Percentiles rank a stretch among this genome's conserved stretches.
phyloP scores from a whole-genome alignment of 2,329 filamentous ascomycete genomes.

The Alternaria sp. region DNA sequence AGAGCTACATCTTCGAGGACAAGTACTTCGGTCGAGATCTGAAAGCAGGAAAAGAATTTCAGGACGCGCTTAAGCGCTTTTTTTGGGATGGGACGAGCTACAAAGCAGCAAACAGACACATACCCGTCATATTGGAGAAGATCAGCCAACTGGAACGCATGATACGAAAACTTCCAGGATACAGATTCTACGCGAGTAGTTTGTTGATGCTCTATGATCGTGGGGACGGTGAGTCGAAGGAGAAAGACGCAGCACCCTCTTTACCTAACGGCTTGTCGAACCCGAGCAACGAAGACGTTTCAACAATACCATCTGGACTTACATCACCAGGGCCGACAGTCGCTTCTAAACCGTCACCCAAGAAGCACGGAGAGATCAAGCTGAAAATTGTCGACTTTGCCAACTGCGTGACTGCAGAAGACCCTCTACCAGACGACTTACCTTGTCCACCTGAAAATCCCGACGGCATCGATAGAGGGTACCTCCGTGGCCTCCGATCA shows the following conservation, averaged over 20 bases:
- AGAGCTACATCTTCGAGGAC: constrained; percentile 93
- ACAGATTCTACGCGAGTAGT: constrained; percentile 94
- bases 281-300: constrained; percentile 31
- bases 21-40: constrained; percentile 95
- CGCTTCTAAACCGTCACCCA: constrained; percentile 20
- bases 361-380: constrained; percentile 68
- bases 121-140: constrained; percentile 86
- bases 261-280: constrained; percentile 23
- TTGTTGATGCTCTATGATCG: constrained; percentile 96
- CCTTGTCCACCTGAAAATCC: constrained; percentile 84
- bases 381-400: constrained; percentile 99
- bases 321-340: constrained; percentile 27
- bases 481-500: constrained; percentile 82
- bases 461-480: constrained; percentile 83
- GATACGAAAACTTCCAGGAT: constrained; percentile 79
- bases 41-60: constrained; percentile 87
- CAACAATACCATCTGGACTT: constrained; percentile 35
- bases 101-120: constrained; percentile 81
- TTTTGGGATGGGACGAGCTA: constrained; percentile 88
- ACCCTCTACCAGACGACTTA: constrained; percentile 65
- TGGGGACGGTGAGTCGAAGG: constrained; percentile 65
- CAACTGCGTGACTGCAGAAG: constrained; percentile 92
- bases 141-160: constrained; percentile 83
- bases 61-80: constrained; percentile 85
- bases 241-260: constrained; percentile 26